Percentiles rank a stretch among this genome's conserved stretches.
These are phyloP conservation scores for Fraxinus cuspidata DNA, from an alignment of 257 asterid genomes.

Conservation along the genomic window DNA sequence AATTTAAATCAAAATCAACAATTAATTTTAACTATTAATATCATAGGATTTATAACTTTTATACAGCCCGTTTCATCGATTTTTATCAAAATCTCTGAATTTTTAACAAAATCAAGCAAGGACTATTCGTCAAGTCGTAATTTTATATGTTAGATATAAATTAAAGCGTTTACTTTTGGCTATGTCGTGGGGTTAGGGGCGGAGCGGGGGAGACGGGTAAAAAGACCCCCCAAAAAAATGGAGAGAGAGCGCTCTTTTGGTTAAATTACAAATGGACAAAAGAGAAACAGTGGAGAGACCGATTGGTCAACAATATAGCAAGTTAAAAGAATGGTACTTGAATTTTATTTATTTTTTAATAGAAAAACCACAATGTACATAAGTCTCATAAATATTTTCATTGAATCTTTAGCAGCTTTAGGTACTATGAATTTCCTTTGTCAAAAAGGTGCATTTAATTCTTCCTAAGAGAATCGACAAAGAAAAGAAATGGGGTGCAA, in stretches of 20 bases:
- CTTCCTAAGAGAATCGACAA: conserved; percentile 17
- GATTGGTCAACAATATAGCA: neutral
- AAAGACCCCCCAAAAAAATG: neutral
- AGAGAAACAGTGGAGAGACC: conserved; percentile 8
- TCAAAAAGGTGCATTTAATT: no score
- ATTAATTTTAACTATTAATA: no score
- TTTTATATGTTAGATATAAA: no score
- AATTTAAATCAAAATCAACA: no score
- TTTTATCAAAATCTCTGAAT: no score
- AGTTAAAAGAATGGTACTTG: neutral
- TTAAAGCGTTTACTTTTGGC: no score
- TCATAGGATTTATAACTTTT: no score
- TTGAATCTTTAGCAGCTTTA: conserved; percentile 43
- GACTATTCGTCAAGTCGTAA: no score
- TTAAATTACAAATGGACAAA: conserved; percentile 27
- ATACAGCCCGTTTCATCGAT: no score
- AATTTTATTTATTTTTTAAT: neutral
- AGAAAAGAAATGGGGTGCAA: conserved; percentile 13
- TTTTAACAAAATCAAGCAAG: no score
- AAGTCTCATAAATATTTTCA: conserved; percentile 43
- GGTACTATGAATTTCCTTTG: conserved; percentile 35
- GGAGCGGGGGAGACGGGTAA: neutral
- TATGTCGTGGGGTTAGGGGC: no score
- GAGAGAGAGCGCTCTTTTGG: neutral
- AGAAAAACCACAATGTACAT: conserved; percentile 41